These are phyloP conservation scores for Pseudogymnoascus sp. DNA, from an alignment of 2,329 filamentous ascomycete species.

Conservation along the genomic window DNA sequence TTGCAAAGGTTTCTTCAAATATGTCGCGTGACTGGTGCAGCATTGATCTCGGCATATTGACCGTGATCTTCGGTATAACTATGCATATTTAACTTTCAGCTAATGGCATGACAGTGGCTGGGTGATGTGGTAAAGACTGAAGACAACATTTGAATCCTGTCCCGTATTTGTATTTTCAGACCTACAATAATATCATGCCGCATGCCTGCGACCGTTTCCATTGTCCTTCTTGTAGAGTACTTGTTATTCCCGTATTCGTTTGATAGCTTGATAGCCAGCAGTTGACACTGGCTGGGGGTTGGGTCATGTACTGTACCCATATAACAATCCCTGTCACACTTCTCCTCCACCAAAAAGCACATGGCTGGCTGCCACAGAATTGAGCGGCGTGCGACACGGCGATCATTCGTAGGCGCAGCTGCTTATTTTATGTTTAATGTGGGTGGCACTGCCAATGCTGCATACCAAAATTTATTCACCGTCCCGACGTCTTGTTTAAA, in stretches of 20 bases:
- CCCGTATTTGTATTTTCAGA: background rate
- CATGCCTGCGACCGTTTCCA: background rate
- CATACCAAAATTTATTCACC: background rate
- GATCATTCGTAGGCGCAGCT: background rate
- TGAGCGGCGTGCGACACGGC: conserved; percentile 2
- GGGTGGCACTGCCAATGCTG: background rate
- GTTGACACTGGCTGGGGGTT: background rate
- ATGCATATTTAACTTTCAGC: background rate
- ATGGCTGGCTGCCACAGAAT: conserved; percentile 4
- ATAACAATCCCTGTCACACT: background rate
- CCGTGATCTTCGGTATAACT: background rate
- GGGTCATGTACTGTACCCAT: background rate
- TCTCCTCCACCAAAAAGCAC: background rate
- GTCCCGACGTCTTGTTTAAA: background rate
- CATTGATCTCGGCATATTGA: background rate
- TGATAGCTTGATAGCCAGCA: background rate
- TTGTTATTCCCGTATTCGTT: background rate
- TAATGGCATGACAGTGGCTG: background rate
- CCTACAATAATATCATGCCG: background rate
- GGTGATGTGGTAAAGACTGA: background rate
- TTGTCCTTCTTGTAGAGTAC: background rate
- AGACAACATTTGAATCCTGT: background rate
- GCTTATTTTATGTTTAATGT: conserved; percentile 7
- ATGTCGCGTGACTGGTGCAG: background rate
- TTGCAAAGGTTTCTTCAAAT: background rate